Conservation (phyloP, 208 protist species). For the Herpetomonas samuelpessoai region DNA sequence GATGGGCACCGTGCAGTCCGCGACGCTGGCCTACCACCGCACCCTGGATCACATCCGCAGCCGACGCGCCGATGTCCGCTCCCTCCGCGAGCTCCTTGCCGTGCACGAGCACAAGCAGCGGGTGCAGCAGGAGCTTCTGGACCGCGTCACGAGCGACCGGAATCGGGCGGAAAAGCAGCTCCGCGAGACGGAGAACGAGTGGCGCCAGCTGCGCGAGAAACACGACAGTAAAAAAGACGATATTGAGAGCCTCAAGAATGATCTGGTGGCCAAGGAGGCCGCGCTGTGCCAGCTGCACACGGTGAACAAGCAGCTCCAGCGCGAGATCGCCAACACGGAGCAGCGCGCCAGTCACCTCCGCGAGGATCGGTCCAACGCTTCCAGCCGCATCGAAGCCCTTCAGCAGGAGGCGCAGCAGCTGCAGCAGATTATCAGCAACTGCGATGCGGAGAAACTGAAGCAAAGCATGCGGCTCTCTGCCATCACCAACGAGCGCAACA, state of each 20-base stretch:
- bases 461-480: slow-evolving; percentile 91
- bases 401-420: slow-evolving; percentile 90
- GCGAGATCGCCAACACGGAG: slow-evolving; percentile 82
- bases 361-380: slow-evolving; percentile 57
- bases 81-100: slow-evolving; percentile 89
- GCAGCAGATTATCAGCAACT: slow-evolving; percentile 93
- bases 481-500: slow-evolving; percentile 96
- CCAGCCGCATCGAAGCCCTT: slow-evolving; percentile 53
- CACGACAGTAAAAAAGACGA: slow-evolving; percentile 95
- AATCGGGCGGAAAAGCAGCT: slow-evolving; percentile 97
- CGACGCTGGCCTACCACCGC: slow-evolving; percentile 84
- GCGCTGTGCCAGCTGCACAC: slow-evolving; percentile 82
- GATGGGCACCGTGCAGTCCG: slow-evolving; percentile 63
- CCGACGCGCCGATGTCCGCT: slow-evolving; percentile 65
- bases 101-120: slow-evolving; percentile 95
- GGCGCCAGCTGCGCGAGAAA: slow-evolving; percentile 91
- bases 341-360: slow-evolving; percentile 65
- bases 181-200: slow-evolving; percentile 95
- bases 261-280: slow-evolving; percentile 95
- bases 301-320: slow-evolving; percentile 70
- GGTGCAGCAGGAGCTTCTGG: slow-evolving; percentile 96
- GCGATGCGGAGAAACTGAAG: slow-evolving; percentile 85
- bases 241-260: slow-evolving; percentile 91
- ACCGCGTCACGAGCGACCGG: slow-evolving; percentile 94
- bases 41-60: slow-evolving; percentile 93